Evolutionary conservation across 495 filamentous ascomycete genomes (phyloP).

Genomic region (Elasticomyces elasticus): DNA sequence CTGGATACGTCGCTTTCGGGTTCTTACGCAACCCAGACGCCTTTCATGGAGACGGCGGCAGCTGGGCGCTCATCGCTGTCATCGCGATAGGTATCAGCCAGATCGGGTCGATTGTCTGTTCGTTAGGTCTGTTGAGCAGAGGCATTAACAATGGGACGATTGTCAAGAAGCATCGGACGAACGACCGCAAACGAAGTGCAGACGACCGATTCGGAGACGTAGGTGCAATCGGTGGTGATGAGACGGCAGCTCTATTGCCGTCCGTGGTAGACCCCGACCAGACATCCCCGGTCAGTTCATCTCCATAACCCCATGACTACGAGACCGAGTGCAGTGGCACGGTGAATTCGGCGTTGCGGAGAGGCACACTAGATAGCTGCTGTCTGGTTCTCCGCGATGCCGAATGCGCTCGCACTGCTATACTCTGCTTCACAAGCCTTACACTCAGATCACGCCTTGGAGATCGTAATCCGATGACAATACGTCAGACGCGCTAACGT

Average conservation of each 20-base stretch:
- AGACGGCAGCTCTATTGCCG: conserved; percentile 23
- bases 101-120: conserved; percentile 92
- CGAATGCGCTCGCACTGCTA: too few relatives aligned
- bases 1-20: conserved; percentile 67
- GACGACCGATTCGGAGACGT: not conserved
- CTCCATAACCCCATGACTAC: too few relatives aligned
- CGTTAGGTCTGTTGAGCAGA: conserved; percentile 69
- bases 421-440: too few relatives aligned
- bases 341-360: too few relatives aligned
- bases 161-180: not conserved
- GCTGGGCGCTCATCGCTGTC: conserved; percentile 63
- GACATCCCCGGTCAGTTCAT: too few relatives aligned
- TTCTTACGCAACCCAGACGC: conserved; percentile 59
- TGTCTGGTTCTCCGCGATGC: too few relatives aligned
- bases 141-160: conserved; percentile 48
- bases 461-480: too few relatives aligned
- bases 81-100: conserved; percentile 76
- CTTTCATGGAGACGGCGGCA: conserved; percentile 49
- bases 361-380: too few relatives aligned
- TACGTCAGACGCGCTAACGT: not conserved
- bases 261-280: too few relatives aligned
- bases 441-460: too few relatives aligned
- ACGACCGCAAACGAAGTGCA: not conserved
- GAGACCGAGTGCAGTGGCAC: too few relatives aligned
- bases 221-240: not conserved